Evolutionary conservation across 371 early-diverging fungal genomes (phyloP).

Genomic region (Mucor irregularis): DNA sequence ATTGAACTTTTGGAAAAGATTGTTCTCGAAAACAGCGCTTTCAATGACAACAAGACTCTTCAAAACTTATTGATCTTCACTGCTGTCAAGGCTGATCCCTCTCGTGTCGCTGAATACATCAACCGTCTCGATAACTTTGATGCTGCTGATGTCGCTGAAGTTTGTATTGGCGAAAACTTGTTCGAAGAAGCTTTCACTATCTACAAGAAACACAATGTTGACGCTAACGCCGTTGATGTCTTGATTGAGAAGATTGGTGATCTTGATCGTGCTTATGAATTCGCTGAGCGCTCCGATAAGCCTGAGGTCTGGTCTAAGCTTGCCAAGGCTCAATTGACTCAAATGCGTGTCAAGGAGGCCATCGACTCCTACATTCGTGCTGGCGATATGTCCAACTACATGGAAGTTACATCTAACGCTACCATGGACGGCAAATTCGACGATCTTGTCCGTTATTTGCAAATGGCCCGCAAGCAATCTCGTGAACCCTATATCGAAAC

Average conservation of each 20-base stretch:
- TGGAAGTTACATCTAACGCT: constrained; percentile 85
- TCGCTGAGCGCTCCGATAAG: constrained; percentile 88
- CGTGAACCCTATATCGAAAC: constrained; percentile 94
- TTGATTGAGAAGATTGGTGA: constrained; percentile 89
- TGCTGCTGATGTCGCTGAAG: constrained; percentile 93
- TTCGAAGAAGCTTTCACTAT: constrained; percentile 96
- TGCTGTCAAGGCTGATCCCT: constrained; percentile 93
- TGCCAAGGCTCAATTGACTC: constrained; percentile 92
- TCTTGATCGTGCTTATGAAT: constrained; percentile 94
- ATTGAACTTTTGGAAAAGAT: constrained; percentile 97
- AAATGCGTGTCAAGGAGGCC: constrained; percentile 89
- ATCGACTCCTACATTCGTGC: constrained; percentile 96
- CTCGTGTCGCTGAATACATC: constrained; percentile 93
- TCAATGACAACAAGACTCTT: constrained; percentile 93
- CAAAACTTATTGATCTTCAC: constrained; percentile 97
- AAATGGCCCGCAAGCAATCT: constrained; percentile 90
- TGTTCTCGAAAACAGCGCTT: constrained; percentile 87
- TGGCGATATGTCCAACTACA: constrained; percentile 86
- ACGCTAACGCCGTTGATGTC: constrained; percentile 85
- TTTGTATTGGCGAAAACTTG: constrained; percentile 85
- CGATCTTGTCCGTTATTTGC: constrained; percentile 89
- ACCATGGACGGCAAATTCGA: constrained; percentile 84
- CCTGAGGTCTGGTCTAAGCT: constrained; percentile 94
- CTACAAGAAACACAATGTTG: constrained; percentile 89
- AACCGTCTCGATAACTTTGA: constrained; percentile 93